Evolutionary conservation across 331 rosid species (phyloP).

Genomic region (Cydonia oblonga): DNA sequence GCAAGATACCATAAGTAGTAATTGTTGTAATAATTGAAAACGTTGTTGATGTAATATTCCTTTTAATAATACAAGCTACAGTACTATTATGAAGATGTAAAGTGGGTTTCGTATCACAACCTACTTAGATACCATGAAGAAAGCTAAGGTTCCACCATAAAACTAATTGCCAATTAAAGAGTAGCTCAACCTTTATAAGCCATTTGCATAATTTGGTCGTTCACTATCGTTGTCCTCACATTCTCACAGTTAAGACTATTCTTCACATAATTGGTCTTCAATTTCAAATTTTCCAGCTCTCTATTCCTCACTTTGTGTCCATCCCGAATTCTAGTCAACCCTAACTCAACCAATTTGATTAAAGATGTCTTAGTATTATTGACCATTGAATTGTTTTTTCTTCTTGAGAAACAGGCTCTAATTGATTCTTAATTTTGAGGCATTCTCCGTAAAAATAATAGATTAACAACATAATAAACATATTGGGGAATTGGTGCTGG

Average conservation of each 20-base stretch:
- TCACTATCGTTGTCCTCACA: too few species aligned
- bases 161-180: too few species aligned
- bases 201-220: too few species aligned
- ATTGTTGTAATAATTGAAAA: too few species aligned
- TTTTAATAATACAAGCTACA: too few species aligned
- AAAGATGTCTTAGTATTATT: background rate
- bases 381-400: background rate
- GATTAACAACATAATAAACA: constrained; percentile 4
- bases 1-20: too few species aligned
- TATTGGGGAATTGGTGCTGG: constrained; percentile 3
- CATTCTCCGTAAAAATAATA: background rate
- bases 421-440: background rate
- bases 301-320: background rate
- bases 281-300: background rate
- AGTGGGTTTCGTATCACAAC: too few species aligned
- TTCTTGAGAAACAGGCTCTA: constrained; percentile 1
- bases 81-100: too few species aligned
- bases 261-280: background rate
- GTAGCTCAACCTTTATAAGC: too few species aligned
- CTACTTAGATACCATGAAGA: too few species aligned
- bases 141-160: too few species aligned
- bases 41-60: too few species aligned
- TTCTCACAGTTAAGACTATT: background rate
- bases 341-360: background rate
- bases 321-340: background rate